Evolutionary conservation across 306 rosid genomes (phyloP), one percentile per base, ranked within the genome.

Genomic region (Vicia villosa): DNA sequence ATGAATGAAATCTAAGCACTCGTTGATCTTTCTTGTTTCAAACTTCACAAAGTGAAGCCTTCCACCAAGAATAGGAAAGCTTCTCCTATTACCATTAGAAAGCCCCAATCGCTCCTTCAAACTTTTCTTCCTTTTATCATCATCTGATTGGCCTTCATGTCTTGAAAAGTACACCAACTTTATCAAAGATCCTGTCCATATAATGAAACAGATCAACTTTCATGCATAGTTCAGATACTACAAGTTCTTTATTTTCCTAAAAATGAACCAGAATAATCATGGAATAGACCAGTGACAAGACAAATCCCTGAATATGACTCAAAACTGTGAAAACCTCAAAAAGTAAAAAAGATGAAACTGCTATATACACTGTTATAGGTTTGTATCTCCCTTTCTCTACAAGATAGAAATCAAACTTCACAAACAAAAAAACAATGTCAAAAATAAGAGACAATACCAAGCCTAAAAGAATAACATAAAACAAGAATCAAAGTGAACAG

Each of bases 31-130:
- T 85, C 75, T 77, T 0, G 99, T 95, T 75, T 95, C 99, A 70
- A 95, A 95, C 89, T 91, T 95, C 75, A 95, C 99, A 91, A 91
- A 95, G 85, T 95, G 97, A 80, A 91, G 96, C 79, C 97, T 85
- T 75, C 99, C 99, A 41, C 99, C 99, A 38, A 95, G 97, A 84
- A 95, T 80, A 60, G 99, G 99, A 73, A 65, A 95, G 90, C 89
- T 91, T 84, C 96, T 89, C 80, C 99, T 79, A 66, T 50, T 84
- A 69, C 92, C 86, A 59, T 81, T 91, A 20, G 96, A 83, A 60
- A 91, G 70, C 47, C 92, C 99, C 69, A 90, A 74, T 11, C 90
- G 78, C 71, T 87, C 92, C 81, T 80, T 89, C 80, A 85, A 14
- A 69, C 60, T 86, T 74, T 62, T 84, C 83, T 87, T 91, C 83